A percentile compares a stretch with the other conserved stretches of the same genome.
Conservation (phyloP, 1,284 basidiomycete species). For the Meripilus lineatus region DNA sequence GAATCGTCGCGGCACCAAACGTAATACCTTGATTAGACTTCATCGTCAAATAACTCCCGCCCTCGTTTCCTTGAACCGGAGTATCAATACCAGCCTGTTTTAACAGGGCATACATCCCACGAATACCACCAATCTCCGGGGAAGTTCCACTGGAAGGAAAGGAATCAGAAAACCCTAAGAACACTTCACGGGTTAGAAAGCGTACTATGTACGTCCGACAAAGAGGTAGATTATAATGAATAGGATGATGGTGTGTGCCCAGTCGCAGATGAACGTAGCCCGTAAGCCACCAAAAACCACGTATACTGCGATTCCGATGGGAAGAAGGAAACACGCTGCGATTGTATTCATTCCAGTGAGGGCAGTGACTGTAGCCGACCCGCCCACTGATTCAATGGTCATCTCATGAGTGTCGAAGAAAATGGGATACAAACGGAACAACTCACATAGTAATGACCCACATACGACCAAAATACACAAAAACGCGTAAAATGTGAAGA, state of each 20-base stretch:
- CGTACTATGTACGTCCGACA: constrained; percentile 36
- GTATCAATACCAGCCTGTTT: constrained; percentile 37
- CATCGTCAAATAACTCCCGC: constrained; percentile 71
- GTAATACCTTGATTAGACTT: constrained; percentile 49
- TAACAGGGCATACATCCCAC: constrained; percentile 56
- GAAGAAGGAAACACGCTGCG: constrained; percentile 78
- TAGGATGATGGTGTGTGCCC: constrained; percentile 44
- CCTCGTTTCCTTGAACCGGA: constrained; percentile 62
- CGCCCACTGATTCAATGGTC: constrained; percentile 43
- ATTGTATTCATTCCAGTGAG: constrained; percentile 83
- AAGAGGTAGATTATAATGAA: constrained; percentile 45
- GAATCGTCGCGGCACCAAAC: constrained; percentile 44
- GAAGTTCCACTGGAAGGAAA: constrained; percentile 49
- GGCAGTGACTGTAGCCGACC: constrained; percentile 72
- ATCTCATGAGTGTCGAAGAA: constrained; percentile 4
- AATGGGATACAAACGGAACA: constrained; percentile 28
- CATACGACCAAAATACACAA: constrained; percentile 79
- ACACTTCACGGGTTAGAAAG: constrained; percentile 9
- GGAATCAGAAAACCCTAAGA: constrained; percentile 13
- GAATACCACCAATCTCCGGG: constrained; percentile 53
- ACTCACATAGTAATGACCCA: constrained; percentile 44
- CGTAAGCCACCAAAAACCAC: constrained; percentile 48
- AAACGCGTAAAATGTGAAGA: constrained; percentile 78
- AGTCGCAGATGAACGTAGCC: constrained; percentile 51
- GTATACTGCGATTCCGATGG: constrained; percentile 41